A percentile compares a stretch with the other conserved stretches of the same genome.
These are phyloP conservation scores for Hypoxylon fragiforme DNA, from an alignment of 495 filamentous ascomycete species.

Conservation along the genomic window DNA sequence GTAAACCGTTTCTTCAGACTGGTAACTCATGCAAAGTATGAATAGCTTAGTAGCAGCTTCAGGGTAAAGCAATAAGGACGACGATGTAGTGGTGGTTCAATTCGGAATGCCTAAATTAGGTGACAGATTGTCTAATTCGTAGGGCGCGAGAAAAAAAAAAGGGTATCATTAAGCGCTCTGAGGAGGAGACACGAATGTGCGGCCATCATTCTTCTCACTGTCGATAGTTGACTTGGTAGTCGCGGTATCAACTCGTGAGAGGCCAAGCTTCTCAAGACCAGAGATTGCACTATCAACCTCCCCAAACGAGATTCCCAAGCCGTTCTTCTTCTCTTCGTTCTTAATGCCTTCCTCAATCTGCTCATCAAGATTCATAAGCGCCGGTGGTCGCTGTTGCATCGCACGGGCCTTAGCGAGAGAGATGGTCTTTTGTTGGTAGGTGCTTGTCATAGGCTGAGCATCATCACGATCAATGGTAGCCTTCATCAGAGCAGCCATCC, in stretches of 20 bases:
- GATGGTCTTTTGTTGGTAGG: constrained; percentile 95
- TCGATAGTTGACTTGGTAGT: constrained; percentile 38
- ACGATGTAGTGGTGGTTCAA: too few relatives aligned
- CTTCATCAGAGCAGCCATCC: constrained; percentile 99
- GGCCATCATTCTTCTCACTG: constrained; percentile 37
- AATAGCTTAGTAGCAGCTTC: neutral
- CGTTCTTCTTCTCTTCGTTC: constrained; percentile 38
- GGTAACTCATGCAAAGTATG: neutral
- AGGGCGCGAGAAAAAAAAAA: too few relatives aligned
- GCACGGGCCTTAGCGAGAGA: constrained; percentile 79
- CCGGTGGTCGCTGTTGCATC: constrained; percentile 85
- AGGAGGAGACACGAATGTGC: constrained; percentile 30
- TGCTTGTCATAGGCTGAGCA: constrained; percentile 72
- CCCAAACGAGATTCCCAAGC: constrained; percentile 53
- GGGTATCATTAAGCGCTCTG: constrained; percentile 49
- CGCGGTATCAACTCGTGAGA: constrained; percentile 44
- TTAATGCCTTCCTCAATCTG: constrained; percentile 43
- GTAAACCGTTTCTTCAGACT: too few relatives aligned
- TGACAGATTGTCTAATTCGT: too few relatives aligned
- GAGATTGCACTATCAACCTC: constrained; percentile 56
- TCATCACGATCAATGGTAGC: constrained; percentile 97
- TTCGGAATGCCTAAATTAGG: too few relatives aligned
- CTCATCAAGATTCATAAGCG: constrained; percentile 74
- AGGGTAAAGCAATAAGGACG: too few relatives aligned
- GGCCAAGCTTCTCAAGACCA: constrained; percentile 50